Evolutionary conservation across 495 filamentous ascomycete genomes (phyloP).

Genomic region (Pyronema omphalodes): DNA sequence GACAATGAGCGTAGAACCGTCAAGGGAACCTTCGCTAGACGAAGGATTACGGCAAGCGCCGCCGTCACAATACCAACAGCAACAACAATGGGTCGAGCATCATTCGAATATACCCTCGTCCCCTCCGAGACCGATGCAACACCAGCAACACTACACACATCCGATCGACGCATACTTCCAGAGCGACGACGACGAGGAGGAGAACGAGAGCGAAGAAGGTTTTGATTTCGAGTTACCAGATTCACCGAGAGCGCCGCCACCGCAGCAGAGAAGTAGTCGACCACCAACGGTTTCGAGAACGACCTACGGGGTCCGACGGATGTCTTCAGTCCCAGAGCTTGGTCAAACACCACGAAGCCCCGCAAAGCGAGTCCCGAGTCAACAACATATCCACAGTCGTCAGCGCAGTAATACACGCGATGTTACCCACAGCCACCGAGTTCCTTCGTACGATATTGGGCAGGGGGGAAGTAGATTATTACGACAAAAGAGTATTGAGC

Average conservation of each 20-base stretch:
- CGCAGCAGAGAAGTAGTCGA: neutral
- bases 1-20: neutral
- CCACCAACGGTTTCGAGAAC: neutral
- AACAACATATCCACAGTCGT: neutral
- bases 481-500: conserved; percentile 22
- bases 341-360: neutral
- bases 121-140: neutral
- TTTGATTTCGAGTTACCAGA: no score
- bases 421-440: neutral
- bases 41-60: neutral
- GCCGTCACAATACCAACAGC: neutral
- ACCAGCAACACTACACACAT: neutral
- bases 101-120: neutral
- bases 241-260: neutral
- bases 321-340: conserved; percentile 3
- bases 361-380: neutral
- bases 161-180: neutral
- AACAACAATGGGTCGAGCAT: neutral
- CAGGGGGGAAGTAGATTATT: conserved; percentile 13
- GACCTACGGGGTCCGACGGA: neutral
- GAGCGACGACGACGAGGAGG: neutral
- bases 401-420: neutral
- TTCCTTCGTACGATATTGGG: neutral
- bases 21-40: neutral
- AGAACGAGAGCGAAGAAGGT: no score